Evolutionary conservation across 148 eudicot genomes (phyloP), one percentile per base, ranked within the genome.

Genomic region (Dysphania ambrosioides): DNA sequence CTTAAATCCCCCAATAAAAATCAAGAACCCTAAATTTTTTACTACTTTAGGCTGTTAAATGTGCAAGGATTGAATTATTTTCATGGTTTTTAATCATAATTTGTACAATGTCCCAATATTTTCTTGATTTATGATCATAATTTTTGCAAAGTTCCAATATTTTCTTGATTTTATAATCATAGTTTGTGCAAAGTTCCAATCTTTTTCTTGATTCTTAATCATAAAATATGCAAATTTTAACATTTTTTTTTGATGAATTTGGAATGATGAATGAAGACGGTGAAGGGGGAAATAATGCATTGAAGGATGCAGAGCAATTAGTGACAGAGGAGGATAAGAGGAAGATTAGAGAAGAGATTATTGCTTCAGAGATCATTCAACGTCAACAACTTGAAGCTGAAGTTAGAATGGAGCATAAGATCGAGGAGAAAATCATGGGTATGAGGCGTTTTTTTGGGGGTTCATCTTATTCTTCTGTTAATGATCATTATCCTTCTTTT

Each of bases 381-480:
- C 64, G 59, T 4, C 65, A 23, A 63, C 30, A 72, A 65, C 77
- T 78, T 12, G 81, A 72, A 23, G 49, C 51, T 1, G 77, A 72
- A 51, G 77, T 78, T 66, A 72, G 81, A 18, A 66, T 53, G 72
- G 71, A 78, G 57, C 42, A 64, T 12, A 51, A 41, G 49, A 58
- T 66, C 40, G 81, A 78, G 71, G 31, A 66, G 31, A 49, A 72
- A 65, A 26, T 63, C 16, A 42, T 72, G 76, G 80, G 80, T 72
- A 65, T 66, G 77, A 64, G 66, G 57, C 26, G 34, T 62, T 61
- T 69, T 69, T 23, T n/a, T 67, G 19, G 23, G 34, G 38, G 6
- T 62, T 66, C 58, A n/a, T n/a, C n/a, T n/a, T n/a, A n/a, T n/a
- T n/a, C n/a, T n/a, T n/a, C n/a, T n/a, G n/a, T n/a, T 51, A 26